Base-by-base conservation (phyloP, 2,329 filamentous ascomycete genomes). In the Zasmidium angulare region DNA sequence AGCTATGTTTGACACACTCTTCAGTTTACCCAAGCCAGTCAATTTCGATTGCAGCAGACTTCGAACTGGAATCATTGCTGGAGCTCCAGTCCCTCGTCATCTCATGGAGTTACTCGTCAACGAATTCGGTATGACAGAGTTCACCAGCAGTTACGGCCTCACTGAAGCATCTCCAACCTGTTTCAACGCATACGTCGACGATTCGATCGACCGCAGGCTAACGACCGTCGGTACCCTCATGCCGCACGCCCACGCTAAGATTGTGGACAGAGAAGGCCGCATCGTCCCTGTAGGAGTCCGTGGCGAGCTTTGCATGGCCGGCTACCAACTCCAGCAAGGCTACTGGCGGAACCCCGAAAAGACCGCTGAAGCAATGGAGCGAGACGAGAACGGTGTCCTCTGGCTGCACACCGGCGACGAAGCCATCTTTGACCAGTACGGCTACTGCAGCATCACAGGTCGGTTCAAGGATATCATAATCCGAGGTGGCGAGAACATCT, bases 111-210 rank as follows among this genome's bases (percentile, higher is more conserved):
- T 86, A 26, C 80, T 93, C 54, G 83, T 91, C n/a, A 81, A 84
- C 46, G 84, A 87, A 36, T 83, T 93, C 31, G 88, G 89, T 58
- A 93, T 93, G 88, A 83, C 80, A 6, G 87, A 91, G 72, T 91
- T 90, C 63, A 84, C 76, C 2, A 75, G 71, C 50, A 75, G 72
- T 50, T 79, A 79, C 51, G 77, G 89, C 1, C 78, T 93, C 26
- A 93, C 90, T 0, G 90, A 93, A 77, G 88, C 90, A 0, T 89
- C 85, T 1, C 90, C 90, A 0, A 91, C 89, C 0, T 90, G 89
- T 75, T 93, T 93, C 79, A 93, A 91, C 67, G 88, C 90, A 11
- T 88, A 89, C 68, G 89, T 87, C 0, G 85, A 88, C 59, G 89
- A 93, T 72, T 82, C 84, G 0, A 82, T 91, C 51, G 78, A 86